Base-by-base conservation (phyloP, 345 rosid genomes). In the Populus euphratica region DNA sequence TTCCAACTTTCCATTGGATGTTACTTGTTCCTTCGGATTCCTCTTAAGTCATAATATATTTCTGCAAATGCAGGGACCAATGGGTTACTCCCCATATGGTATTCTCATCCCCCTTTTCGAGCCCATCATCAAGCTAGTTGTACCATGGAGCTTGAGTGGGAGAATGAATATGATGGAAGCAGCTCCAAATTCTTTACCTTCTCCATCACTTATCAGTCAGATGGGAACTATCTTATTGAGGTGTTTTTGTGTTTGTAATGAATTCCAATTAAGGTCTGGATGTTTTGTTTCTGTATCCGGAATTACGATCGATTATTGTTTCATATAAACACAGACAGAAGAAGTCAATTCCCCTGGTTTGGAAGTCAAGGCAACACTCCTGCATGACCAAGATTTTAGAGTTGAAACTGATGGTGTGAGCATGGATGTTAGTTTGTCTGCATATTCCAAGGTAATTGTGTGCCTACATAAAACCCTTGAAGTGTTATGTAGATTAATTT, bases 51-150 rank as follows among this genome's bases (percentile, higher is more conserved):
- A 47, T 47, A 13, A 50, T 66, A 67, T 78, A 38, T 44, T 39
- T 65, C 72, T 83, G 74, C 77, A 76, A 77, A 33, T 83, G 74
- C 87, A 95, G 97, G 94, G 74, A 79, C 79, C 41, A 71, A 68
- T 68, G 77, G 89, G 65, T 81, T 87, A 68, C 84, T 78, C 68
- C 75, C 94, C 36, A 73, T 88, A 80, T 95, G 98, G 99, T 86
- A 89, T 82, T 64, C 92, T 59, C 81, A 81, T 82, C 93, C 94
- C 76, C 99, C 98, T 59, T 95, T 95, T 79, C 85, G 94, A 76
- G 89, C 92, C 74, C 93, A 92, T 85, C 94, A 95, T 81, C 81
- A 64, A 44, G 91, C 89, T 61, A 86, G 79, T 81, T 84, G 81
- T 41, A 81, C 82, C 7, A 79, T 92, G 87, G 94, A 87, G 78